Percentiles rank a stretch among this genome's conserved stretches.
These are phyloP conservation scores for Lichtheimia ornata DNA, from an alignment of 371 early-diverging fungal species.

Conservation along the genomic window DNA sequence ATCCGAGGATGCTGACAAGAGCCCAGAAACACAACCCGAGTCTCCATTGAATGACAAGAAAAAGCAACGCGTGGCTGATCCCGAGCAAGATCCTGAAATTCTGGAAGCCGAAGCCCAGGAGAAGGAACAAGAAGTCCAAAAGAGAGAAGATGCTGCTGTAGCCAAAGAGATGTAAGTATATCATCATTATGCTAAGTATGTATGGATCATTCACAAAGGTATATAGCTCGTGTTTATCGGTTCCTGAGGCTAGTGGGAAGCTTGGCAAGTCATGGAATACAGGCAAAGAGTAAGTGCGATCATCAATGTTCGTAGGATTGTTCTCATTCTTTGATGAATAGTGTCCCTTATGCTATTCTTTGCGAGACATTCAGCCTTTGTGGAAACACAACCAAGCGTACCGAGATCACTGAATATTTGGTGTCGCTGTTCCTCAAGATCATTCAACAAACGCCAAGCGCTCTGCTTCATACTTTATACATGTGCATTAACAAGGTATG, in stretches of 20 bases:
- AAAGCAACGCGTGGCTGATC: not conserved
- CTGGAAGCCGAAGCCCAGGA: conserved; percentile 26
- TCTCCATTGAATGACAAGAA: not conserved
- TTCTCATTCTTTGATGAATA: not conserved
- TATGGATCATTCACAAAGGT: no score
- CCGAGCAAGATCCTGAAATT: conserved; percentile 16
- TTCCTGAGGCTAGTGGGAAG: conserved; percentile 14
- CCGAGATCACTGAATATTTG: conserved; percentile 82
- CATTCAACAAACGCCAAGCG: conserved; percentile 70
- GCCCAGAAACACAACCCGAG: no score
- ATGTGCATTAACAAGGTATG: conserved; percentile 89
- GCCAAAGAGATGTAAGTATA: conserved; percentile 38
- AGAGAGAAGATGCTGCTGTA: conserved; percentile 31
- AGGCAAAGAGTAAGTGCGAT: conserved; percentile 42
- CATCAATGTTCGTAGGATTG: not conserved
- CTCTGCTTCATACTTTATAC: conserved; percentile 80
- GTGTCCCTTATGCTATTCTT: conserved; percentile 78
- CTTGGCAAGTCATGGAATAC: conserved; percentile 46
- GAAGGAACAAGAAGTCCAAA: conserved; percentile 28
- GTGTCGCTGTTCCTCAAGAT: conserved; percentile 78
- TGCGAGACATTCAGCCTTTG: conserved; percentile 88
- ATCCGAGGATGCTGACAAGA: not conserved
- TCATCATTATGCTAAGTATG: not conserved
- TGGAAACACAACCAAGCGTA: conserved; percentile 69
- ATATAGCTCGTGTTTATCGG: no score